Base-by-base conservation (phyloP, 495 filamentous ascomycete genomes). In the Aspergillus bertholletiae region DNA sequence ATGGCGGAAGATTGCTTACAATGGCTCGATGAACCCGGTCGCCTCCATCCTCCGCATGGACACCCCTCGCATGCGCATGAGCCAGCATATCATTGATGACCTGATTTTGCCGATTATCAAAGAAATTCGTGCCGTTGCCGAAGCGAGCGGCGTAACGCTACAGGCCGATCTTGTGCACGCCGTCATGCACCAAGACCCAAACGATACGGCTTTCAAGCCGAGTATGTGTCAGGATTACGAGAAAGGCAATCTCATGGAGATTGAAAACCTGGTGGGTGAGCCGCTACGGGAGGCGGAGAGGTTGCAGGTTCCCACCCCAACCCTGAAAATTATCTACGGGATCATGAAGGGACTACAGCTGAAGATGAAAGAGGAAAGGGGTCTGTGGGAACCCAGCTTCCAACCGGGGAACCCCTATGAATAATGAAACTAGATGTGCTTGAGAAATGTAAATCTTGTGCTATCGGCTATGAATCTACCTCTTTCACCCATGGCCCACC, bases 221-320 rank as follows among this genome's bases (percentile, higher is more conserved):
- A 79, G 76, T 60, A 80, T 80, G 78, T 59, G 66, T 35, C 68
- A 71, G 46, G 77, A 78, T 67, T 50, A 71, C 2, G 53, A 65
- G 21, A 79, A 80, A 75, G 77, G 74, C 8, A 77, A 75, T 54
- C 81, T 67, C 55, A 76, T 75, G 46, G 80, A 84, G 55, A 72
- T 72, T 41, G 80, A 82, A 54, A 79, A 76, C 55, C 74, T 81
- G 22, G 66, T 80, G 7, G 78, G 80, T 0, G 78, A 81, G 62
- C 77, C 80, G 4, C 23, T 83, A 44, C 59, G 74, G 6, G 80
- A 81, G 54, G 79, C 67, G 13, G 49, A 41, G 22, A 39, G 27
- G 12, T 28, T 22, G 28, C 48, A 41, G 5, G 47, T 59, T 28
- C 32, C 52, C 1, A 55, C 53, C 41, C 52, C 48, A 1, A 59